Evolutionary conservation across 169 alveolate species (phyloP), one percentile per base, ranked within the genome.

Genomic region (Eimeria acervulina): DNA sequence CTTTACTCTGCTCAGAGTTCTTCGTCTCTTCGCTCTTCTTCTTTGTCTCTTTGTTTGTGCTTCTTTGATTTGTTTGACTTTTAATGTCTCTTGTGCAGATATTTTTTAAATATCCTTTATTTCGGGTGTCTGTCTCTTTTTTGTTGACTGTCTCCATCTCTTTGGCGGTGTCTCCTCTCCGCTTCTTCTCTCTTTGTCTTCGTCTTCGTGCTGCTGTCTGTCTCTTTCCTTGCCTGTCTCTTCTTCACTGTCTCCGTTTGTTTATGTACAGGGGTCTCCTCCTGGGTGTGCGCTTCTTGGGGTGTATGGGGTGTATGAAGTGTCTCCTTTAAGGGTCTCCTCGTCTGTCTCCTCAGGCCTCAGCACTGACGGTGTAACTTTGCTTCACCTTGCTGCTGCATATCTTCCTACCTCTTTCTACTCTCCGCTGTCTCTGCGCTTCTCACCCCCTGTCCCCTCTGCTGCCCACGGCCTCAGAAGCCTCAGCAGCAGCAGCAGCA

Each of bases 321-420:
- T 44, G 47, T 76, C 87, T 76, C 31, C 47, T 23, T 10, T 21
- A 61, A 7, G 55, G 5, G 55, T 47, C 55, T 47, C 55, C 55
- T 12, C 19, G 31, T 21, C 26, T 23, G 19, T 21, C n/a, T 17
- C 78, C 38, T 52, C 63, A 88, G 94, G 94, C 23, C 36, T 47
- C 31, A 66, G 80, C 68, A 88, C 94, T 0, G 84, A 31, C 19
- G 80, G 80, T 36, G 94, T 63, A n/a, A 63, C 94, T 8, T 13
- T 88, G 68, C 68, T 88, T 84, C 94, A 88, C 51, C 33, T 61
- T 5, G 94, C 85, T 44, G 94, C 94, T 23, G 94, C 94, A 19
- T 63, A 88, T 42, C 66, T 88, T n/a, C 84, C 94, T 33, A 59
- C 94, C 23, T 88, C 94, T 8, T 88, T 63, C 47, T 88, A 88